Evolutionary conservation across 2,329 filamentous ascomycete genomes (phyloP).

Genomic region (Fusarium heterosporum): DNA sequence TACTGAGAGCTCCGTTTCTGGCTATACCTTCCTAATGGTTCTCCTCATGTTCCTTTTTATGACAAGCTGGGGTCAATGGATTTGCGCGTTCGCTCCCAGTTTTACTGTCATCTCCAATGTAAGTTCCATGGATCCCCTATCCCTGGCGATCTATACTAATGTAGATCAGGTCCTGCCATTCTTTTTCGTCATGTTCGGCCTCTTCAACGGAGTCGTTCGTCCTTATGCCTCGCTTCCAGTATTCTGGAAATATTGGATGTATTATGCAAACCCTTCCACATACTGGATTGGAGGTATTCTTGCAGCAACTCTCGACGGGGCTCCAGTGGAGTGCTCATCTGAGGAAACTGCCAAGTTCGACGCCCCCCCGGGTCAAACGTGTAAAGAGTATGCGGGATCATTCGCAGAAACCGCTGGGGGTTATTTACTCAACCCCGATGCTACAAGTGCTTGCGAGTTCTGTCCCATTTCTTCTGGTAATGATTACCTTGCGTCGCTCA

Average conservation of each 20-base stretch:
- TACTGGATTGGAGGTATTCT: slow-evolving; percentile 42
- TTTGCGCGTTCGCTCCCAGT: slow-evolving; percentile 81
- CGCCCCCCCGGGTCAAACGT: slow-evolving; percentile 73
- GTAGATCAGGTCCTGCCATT: slow-evolving; percentile 71
- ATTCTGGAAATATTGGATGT: slow-evolving; percentile 65
- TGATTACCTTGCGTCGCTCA: slow-evolving; percentile 72
- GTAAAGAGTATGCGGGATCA: slow-evolving; percentile 69
- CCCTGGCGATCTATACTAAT: slow-evolving; percentile 41
- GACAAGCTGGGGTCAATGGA: slow-evolving; percentile 84
- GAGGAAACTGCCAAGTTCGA: slow-evolving; percentile 61
- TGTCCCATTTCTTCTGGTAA: slow-evolving; percentile 70
- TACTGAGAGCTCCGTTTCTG: slow-evolving; percentile 70
- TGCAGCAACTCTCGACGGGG: slow-evolving; percentile 34
- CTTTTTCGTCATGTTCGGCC: slow-evolving; percentile 81
- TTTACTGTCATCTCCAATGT: slow-evolving; percentile 82
- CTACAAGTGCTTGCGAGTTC: slow-evolving; percentile 72
- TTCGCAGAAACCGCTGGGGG: slow-evolving; percentile 64
- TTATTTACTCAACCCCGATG: slow-evolving; percentile 72
- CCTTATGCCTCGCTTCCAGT: slow-evolving; percentile 73
- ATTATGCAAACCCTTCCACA: slow-evolving; percentile 39
- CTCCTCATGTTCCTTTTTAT: slow-evolving; percentile 83
- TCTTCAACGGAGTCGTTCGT: slow-evolving; percentile 83
- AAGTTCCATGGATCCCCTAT: slow-evolving; percentile 35
- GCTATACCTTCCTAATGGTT: slow-evolving; percentile 83
- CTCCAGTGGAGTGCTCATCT: slow-evolving; percentile 56